phyloP scores from a whole-genome alignment of 371 early-diverging fungal genomes.

The Mucor indicus region DNA sequence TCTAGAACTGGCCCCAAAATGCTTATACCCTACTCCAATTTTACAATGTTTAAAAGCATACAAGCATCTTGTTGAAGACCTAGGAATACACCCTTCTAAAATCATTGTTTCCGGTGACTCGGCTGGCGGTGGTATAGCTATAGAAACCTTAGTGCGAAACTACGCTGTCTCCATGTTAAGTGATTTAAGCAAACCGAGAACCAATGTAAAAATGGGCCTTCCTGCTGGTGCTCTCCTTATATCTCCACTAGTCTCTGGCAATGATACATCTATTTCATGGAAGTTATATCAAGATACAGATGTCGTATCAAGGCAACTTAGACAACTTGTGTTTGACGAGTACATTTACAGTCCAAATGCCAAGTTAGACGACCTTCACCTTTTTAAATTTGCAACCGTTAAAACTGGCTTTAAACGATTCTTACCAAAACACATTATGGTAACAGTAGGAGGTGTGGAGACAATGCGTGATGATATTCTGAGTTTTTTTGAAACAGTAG shows the following conservation, averaged over 20 bases:
- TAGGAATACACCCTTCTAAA: slow-evolving; percentile 31
- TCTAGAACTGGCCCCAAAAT: slow-evolving; percentile 34
- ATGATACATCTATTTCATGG: slow-evolving; percentile 29
- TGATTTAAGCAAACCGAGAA: slow-evolving; percentile 24
- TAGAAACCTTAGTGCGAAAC: slow-evolving; percentile 28
- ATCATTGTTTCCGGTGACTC: slow-evolving; percentile 38
- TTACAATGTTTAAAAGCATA: slow-evolving; percentile 46
- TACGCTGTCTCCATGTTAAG: slow-evolving; percentile 28
- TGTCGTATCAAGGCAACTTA: slow-evolving; percentile 17
- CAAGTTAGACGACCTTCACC: slow-evolving; percentile 5
- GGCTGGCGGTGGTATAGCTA: slow-evolving; percentile 30
- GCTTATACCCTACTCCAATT: slow-evolving; percentile 45
- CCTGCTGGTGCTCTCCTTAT: slow-evolving; percentile 32
- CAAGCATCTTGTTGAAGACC: slow-evolving; percentile 35
- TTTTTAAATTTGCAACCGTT: slow-evolving; percentile 22
- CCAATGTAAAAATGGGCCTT: slow-evolving; percentile 21
- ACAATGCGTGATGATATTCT: slow-evolving; percentile 38
- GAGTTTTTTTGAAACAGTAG: slow-evolving; percentile 18
- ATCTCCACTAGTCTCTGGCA: slow-evolving; percentile 31
- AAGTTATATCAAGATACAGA: slow-evolving; percentile 25
- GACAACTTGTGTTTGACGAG: slow-evolving; percentile 32
- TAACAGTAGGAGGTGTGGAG: slow-evolving; percentile 37
- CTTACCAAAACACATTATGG: slow-evolving; percentile 25
- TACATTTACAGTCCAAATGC: slow-evolving; percentile 22
- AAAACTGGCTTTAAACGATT: slow-evolving; percentile 29